Evolutionary conservation across 169 alveolate species (phyloP).

Genomic region (Eimeria nieschulzi): DNA sequence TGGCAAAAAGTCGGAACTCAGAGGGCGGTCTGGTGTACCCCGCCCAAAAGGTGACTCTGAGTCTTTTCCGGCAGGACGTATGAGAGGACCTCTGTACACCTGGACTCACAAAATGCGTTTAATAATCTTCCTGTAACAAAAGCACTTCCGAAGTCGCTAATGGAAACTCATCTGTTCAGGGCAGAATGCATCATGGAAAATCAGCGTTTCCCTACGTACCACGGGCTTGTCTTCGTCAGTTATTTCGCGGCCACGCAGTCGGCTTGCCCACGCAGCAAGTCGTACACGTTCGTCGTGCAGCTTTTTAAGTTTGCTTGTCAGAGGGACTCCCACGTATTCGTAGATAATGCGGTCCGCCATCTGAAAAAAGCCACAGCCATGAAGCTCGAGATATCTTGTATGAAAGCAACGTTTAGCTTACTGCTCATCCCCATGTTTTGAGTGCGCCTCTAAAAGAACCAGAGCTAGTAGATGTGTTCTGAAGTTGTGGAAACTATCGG

Average conservation of each 20-base stretch:
- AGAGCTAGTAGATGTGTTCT: no score
- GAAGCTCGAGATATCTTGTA: no score
- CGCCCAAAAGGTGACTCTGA: conserved; percentile 3
- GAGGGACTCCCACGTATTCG: conserved; percentile 42
- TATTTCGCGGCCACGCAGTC: not conserved
- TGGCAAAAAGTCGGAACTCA: not conserved
- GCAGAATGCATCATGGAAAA: no score
- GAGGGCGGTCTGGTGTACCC: not conserved
- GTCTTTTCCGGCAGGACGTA: conserved; percentile 9
- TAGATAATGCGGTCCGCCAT: conserved; percentile 47
- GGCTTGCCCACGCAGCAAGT: conserved; percentile 62
- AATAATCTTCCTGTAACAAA: not conserved
- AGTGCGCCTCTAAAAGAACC: no score
- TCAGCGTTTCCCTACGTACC: not conserved
- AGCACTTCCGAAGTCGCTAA: not conserved
- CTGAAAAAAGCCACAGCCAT: not conserved
- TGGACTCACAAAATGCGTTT: not conserved
- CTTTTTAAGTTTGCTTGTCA: conserved; percentile 5
- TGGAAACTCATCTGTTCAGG: no score
- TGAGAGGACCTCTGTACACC: conserved; percentile 38
- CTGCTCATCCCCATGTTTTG: no score
- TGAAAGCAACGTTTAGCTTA: no score
- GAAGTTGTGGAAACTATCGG: no score
- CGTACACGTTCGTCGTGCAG: conserved; percentile 55
- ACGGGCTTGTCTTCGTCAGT: conserved; percentile 30